Evolutionary conservation across 345 rosid species (phyloP).

Genomic region (Ceriops tagal): DNA sequence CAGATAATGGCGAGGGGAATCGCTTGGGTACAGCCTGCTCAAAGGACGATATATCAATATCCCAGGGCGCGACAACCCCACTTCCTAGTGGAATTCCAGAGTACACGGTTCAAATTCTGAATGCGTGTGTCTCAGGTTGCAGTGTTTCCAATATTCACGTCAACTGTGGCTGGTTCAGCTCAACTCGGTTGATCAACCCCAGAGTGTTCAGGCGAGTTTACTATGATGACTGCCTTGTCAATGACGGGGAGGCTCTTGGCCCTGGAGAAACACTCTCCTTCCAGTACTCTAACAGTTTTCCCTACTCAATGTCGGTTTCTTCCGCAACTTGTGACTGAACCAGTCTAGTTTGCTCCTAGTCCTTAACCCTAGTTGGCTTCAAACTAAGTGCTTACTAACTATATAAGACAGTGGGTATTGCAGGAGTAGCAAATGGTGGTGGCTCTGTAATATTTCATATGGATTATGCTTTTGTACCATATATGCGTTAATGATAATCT

Average conservation of each 20-base stretch:
- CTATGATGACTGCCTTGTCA: conserved; percentile 40
- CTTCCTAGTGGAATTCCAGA: conserved; percentile 68
- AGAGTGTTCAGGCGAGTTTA: conserved; percentile 44
- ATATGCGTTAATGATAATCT: too few species aligned
- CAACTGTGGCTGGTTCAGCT: conserved; percentile 70
- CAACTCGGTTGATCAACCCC: conserved; percentile 55
- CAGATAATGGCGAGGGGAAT: conserved; percentile 34
- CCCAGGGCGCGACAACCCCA: conserved; percentile 51
- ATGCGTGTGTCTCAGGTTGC: conserved; percentile 49
- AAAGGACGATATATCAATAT: conserved; percentile 54
- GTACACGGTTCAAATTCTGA: conserved; percentile 51
- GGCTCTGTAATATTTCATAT: too few species aligned
- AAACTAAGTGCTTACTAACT: too few species aligned
- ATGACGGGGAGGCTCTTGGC: conserved; percentile 38
- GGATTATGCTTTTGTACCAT: too few species aligned
- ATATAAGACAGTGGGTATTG: not conserved
- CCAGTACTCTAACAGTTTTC: conserved; percentile 56
- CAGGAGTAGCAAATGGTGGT: not conserved
- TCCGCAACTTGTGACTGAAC: conserved; percentile 47
- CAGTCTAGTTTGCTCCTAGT: not conserved
- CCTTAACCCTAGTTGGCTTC: not conserved
- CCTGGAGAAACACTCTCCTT: conserved; percentile 66
- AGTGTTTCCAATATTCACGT: conserved; percentile 63
- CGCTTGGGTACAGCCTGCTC: conserved; percentile 53
- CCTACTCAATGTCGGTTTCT: conserved; percentile 56